Evolutionary conservation across 192 early-diverging fungal genomes (phyloP).

Genomic region (Fimicolochytrium jonesii): DNA sequence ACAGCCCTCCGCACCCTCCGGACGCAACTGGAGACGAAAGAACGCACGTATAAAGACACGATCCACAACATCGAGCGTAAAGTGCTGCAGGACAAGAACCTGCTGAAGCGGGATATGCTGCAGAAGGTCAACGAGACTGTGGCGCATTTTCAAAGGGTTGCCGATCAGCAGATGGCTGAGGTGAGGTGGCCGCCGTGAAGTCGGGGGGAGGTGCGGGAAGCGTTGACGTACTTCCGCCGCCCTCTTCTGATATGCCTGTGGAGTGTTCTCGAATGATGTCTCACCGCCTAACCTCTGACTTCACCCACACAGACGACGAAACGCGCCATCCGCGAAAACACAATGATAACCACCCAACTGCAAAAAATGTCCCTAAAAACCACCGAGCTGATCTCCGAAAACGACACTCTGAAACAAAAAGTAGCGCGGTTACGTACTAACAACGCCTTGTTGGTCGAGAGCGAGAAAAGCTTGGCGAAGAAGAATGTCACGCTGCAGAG

Average conservation of each 20-base stretch:
- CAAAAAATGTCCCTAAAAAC: conserved; percentile 55
- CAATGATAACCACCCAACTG: conserved; percentile 54
- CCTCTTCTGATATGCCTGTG: too few species aligned
- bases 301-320: conserved; percentile 48
- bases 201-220: too few species aligned
- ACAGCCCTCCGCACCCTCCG: conserved; percentile 33
- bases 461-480: conserved; percentile 50
- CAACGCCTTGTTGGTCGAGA: conserved; percentile 44
- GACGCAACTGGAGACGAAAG: conserved; percentile 41
- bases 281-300: conserved; percentile 61
- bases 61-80: conserved; percentile 56
- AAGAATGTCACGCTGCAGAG: conserved; percentile 55
- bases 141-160: conserved; percentile 49
- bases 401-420: conserved; percentile 43
- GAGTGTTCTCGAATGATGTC: conserved; percentile 51
- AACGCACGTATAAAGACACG: conserved; percentile 47
- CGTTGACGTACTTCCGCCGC: too few species aligned
- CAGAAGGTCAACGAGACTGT: conserved; percentile 61
- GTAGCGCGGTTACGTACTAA: conserved; percentile 39
- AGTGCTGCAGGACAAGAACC: conserved; percentile 57
- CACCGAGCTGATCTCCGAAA: conserved; percentile 48
- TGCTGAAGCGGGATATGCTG: conserved; percentile 59
- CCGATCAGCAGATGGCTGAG: conserved; percentile 64
- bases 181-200: too few species aligned
- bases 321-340: conserved; percentile 60